Conservation (phyloP, 2,329 filamentous ascomycete species). For the Aspergillus amoenus region DNA sequence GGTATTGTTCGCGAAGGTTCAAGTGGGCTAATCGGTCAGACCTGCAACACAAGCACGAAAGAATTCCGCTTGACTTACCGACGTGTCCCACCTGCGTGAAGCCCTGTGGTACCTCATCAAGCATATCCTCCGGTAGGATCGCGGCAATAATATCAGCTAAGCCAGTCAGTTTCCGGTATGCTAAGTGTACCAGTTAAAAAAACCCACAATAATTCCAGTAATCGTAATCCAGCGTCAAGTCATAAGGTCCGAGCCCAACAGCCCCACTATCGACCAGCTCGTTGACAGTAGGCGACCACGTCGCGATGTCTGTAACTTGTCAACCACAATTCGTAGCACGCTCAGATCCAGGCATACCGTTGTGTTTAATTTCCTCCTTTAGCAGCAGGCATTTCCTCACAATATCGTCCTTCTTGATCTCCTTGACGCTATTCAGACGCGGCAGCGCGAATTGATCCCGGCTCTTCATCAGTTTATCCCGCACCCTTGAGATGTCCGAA, state of each 20-base stretch:
- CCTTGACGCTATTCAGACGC: slow-evolving; percentile 61
- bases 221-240: slow-evolving; percentile 75
- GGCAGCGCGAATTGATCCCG: slow-evolving; percentile 66
- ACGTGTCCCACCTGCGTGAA: slow-evolving; percentile 91
- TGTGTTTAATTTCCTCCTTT: slow-evolving; percentile 36
- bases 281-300: slow-evolving; percentile 71
- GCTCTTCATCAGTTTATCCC: slow-evolving; percentile 64
- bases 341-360: slow-evolving; percentile 36
- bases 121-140: slow-evolving; percentile 75
- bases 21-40: slow-evolving; percentile 66
- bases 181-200: not conserved
- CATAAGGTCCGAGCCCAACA: slow-evolving; percentile 71
- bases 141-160: slow-evolving; percentile 78
- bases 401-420: slow-evolving; percentile 51
- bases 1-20: slow-evolving; percentile 79
- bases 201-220: slow-evolving; percentile 77
- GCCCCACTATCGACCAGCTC: slow-evolving; percentile 68
- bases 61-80: slow-evolving; percentile 51
- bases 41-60: not conserved
- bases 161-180: slow-evolving; percentile 8
- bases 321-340: slow-evolving; percentile 6
- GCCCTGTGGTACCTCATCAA: slow-evolving; percentile 78
- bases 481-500: slow-evolving; percentile 70
- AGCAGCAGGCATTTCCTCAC: slow-evolving; percentile 41
- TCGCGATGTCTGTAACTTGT: slow-evolving; percentile 58